Evolutionary conservation across 352 stramenopile genomes (phyloP), one percentile per base, ranked within the genome.

Genomic region (Globisporangium recalcitrans): DNA sequence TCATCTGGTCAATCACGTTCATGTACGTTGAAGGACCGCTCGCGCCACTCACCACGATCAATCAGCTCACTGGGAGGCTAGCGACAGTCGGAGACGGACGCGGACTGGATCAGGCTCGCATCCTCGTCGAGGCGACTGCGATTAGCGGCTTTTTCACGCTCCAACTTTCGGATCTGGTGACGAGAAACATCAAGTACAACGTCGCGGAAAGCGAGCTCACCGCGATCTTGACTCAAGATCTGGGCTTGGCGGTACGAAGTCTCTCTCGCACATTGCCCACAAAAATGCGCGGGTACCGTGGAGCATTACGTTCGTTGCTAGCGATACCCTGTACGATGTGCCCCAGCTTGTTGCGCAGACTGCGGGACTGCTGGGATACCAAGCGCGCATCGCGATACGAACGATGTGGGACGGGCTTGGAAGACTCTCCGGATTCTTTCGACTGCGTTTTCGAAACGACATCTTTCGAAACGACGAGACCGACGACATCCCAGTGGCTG

Each of bases 1-100:
- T 78, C 53, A 54, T 90, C 21, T 95, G 86, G 86, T 70, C 64
- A 24, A 89, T 95, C 46, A 92, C 82, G 26, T 94, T 95, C 56
- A 62, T 91, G 38, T 86, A 78, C 60, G 68, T 75, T 7, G 75
- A 88, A 73, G 84, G 84, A 0, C 70, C 76, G 1, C 56, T 93
- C 1, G 67, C 81, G 7, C 64, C 74, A 22, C 63, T 95, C 29
- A 74, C 72, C 11, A 72, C 65, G 3, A 69, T 58, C 52, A 86
- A 53, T 34, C 67, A 74, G 14, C 74, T 95, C 48, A 90, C 79
- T 1, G 85, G 83, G 38, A 59, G 55, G 3, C 46, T 61, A 13
- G 84, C 78, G 9, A 79, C 70, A 6, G 77, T 95, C n/a, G 82
- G 84, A 1, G 71, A 91, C 49, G 86, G 82, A 16, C 72, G 72